Conservation (phyloP, 1,284 basidiomycete species). For the Trametes polyzona region DNA sequence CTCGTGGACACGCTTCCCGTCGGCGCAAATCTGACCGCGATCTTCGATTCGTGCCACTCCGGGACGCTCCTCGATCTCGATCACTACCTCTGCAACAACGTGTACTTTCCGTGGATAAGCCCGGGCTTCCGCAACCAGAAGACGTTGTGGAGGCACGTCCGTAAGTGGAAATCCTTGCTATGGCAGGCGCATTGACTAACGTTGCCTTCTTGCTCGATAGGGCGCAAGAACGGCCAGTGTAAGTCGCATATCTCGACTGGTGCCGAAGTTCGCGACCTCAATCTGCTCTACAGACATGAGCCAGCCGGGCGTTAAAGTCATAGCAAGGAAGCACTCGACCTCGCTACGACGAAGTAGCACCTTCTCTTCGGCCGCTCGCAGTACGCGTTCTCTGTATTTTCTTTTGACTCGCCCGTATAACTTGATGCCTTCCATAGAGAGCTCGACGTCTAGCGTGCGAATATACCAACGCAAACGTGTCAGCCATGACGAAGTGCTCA, state of each 20-base stretch:
- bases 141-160: constrained; percentile 12
- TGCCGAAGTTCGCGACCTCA: background rate
- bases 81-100: constrained; percentile 49
- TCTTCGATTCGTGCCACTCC: constrained; percentile 54
- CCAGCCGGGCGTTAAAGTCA: constrained; percentile 1
- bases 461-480: constrained; percentile 19
- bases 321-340: background rate
- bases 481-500: constrained; percentile 15
- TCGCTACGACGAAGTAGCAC: too few relatives aligned
- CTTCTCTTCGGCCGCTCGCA: background rate
- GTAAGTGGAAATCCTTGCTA: constrained; percentile 4
- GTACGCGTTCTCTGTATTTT: background rate
- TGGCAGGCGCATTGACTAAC: background rate
- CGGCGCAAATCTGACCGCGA: constrained; percentile 46
- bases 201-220: background rate
- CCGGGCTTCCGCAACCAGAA: constrained; percentile 40
- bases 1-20: constrained; percentile 46
- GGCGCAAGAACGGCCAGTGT: constrained; percentile 21
- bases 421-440: background rate
- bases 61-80: constrained; percentile 50
- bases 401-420: background rate
- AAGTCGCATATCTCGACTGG: background rate
- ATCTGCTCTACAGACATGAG: background rate
- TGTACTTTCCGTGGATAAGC: constrained; percentile 51
- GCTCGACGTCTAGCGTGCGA: constrained; percentile 8